Conservation (phyloP, 202 grass and related monocot species). For the Schoenoplectus triqueter region DNA sequence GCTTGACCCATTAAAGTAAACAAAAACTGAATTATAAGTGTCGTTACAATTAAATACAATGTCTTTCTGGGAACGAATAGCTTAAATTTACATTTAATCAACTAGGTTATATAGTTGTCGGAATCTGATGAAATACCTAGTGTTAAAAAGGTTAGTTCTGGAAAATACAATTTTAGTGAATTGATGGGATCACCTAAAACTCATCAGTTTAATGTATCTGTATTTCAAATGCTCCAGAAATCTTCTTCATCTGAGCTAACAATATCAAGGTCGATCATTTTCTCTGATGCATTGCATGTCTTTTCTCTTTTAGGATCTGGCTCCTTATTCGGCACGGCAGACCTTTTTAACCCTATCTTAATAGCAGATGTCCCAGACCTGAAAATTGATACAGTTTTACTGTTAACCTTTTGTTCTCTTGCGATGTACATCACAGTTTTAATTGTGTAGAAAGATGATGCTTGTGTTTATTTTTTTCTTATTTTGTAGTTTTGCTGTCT, state of each 20-base stretch:
- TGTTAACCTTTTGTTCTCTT: neutral
- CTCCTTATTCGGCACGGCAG: slow-evolving; percentile 41
- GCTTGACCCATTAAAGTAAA: neutral
- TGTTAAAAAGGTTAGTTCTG: neutral
- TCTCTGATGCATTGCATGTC: slow-evolving; percentile 47
- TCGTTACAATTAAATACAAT: neutral
- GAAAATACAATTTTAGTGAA: too few relatives aligned
- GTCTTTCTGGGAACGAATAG: neutral
- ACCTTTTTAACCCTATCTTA: slow-evolving; percentile 41
- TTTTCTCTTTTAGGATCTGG: slow-evolving; percentile 61
- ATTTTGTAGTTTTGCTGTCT: neutral
- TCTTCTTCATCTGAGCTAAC: slow-evolving; percentile 82
- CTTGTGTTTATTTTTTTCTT: neutral
- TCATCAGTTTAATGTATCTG: neutral
- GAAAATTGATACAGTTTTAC: slow-evolving; percentile 27
- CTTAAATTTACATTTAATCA: neutral
- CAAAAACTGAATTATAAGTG: neutral
- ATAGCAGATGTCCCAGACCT: slow-evolving; percentile 39
- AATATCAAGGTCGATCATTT: slow-evolving; percentile 67
- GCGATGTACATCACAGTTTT: neutral
- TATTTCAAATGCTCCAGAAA: slow-evolving; percentile 35
- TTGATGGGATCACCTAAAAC: neutral
- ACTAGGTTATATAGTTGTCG: neutral
- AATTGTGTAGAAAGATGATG: neutral
- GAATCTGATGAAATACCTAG: neutral